Evolutionary conservation across 2,329 filamentous ascomycete genomes (phyloP).

Genomic region (Bisporella sp.): DNA sequence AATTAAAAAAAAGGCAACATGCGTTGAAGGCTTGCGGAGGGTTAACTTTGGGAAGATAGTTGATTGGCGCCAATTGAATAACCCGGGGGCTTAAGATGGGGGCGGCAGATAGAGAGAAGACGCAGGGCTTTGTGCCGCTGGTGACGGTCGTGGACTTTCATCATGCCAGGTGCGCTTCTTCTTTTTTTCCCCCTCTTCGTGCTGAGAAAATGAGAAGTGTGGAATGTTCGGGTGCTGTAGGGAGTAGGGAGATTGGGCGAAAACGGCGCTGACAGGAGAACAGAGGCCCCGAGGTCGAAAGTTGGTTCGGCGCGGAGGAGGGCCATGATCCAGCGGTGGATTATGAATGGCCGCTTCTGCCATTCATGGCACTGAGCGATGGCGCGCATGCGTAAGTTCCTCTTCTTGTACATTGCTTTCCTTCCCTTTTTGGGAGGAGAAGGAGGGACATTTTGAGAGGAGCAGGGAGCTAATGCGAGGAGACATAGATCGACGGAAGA

Average conservation of each 20-base stretch:
- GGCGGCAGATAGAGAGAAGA: conserved; percentile 14
- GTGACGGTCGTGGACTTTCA: conserved; percentile 80
- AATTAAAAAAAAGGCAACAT: no score
- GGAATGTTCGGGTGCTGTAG: not conserved
- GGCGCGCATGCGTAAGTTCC: conserved; percentile 78
- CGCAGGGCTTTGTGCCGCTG: conserved; percentile 51
- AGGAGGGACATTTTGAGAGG: not conserved
- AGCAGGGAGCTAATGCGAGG: conserved; percentile 2
- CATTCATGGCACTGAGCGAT: conserved; percentile 95
- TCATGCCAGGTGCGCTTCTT: conserved; percentile 51
- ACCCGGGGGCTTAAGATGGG: not conserved
- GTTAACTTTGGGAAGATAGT: no score
- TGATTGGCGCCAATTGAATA: no score
- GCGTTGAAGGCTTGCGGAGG: no score
- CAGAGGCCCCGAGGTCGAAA: conserved; percentile 84
- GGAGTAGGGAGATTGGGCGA: not conserved
- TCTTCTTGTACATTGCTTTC: not conserved
- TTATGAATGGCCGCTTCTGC: conserved; percentile 85
- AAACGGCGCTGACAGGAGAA: conserved; percentile 5
- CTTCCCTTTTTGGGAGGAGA: no score
- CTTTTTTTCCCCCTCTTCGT: conserved; percentile 2
- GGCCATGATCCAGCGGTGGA: conserved; percentile 71
- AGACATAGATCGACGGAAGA: conserved; percentile 71
- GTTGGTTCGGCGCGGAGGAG: conserved; percentile 75
- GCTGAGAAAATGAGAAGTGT: no score